Conservation (phyloP, 495 filamentous ascomycete species). For the Pyronema omphalodes region DNA sequence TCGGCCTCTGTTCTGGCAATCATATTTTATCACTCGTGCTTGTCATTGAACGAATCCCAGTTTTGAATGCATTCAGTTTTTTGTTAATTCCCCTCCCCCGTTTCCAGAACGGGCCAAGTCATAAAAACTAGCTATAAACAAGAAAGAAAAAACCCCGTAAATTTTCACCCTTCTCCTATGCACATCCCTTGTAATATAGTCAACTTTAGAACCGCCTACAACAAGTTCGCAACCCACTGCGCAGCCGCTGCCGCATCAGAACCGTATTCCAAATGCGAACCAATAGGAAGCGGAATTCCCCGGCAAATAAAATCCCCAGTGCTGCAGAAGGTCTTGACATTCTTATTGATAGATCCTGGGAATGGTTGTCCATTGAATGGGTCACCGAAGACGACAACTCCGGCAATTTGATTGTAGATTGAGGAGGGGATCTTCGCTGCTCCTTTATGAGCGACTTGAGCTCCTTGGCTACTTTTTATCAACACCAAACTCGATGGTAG, state of each 20-base stretch:
- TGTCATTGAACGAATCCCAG: too few relatives aligned
- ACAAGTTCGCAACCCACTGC: slow-evolving; percentile 3
- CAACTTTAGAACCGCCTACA: too few relatives aligned
- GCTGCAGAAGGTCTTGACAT: slow-evolving; percentile 36
- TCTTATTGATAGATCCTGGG: slow-evolving; percentile 27
- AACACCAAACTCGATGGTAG: too few relatives aligned
- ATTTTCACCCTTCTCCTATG: too few relatives aligned
- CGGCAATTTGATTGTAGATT: slow-evolving; percentile 30
- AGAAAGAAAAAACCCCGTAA: too few relatives aligned
- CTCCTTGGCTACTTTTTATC: slow-evolving; percentile 8
- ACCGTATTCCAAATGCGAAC: slow-evolving; percentile 35
- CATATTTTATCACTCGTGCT: too few relatives aligned
- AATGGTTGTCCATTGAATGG: slow-evolving; percentile 30
- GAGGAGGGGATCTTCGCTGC: slow-evolving; percentile 17
- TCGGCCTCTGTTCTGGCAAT: too few relatives aligned
- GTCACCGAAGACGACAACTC: slow-evolving; percentile 41
- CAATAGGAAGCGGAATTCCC: slow-evolving; percentile 29
- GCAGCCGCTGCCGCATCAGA: slow-evolving; percentile 7
- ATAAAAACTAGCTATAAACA: too few relatives aligned
- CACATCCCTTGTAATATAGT: too few relatives aligned
- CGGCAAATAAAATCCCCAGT: slow-evolving; percentile 38
- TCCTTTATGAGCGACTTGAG: slow-evolving; percentile 11
- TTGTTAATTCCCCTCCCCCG: too few relatives aligned
- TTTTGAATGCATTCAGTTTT: too few relatives aligned
- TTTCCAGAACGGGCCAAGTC: too few relatives aligned